Conservation (phyloP, 352 stramenopile genomes). For the Pythium coloratum region DNA sequence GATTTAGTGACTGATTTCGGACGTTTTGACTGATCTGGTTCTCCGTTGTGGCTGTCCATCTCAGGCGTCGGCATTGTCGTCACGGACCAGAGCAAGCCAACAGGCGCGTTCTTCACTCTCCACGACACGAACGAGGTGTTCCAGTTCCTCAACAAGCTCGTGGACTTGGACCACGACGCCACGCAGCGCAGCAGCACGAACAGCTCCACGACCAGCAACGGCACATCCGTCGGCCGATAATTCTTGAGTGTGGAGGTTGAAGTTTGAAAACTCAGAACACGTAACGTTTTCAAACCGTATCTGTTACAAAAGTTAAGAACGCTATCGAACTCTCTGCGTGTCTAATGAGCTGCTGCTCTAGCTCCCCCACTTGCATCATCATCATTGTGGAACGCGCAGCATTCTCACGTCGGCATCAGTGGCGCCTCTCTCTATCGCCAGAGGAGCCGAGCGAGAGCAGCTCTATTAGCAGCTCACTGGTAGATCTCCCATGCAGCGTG, state of each 20-base stretch:
- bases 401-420: conserved; percentile 22
- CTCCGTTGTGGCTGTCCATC: background rate
- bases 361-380: conserved; percentile 13
- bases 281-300: conserved; percentile 7
- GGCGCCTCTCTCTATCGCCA: background rate
- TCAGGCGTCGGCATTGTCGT: conserved; percentile 81
- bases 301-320: conserved; percentile 5
- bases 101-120: conserved; percentile 73
- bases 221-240: conserved; percentile 7
- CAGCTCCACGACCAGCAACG: conserved; percentile 18
- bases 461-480: background rate
- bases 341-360: background rate
- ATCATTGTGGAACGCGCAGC: conserved; percentile 16
- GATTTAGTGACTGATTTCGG: background rate
- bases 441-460: background rate
- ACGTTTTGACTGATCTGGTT: background rate
- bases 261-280: conserved; percentile 17
- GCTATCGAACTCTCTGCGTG: conserved; percentile 5
- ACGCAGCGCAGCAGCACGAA: conserved; percentile 25
- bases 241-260: conserved; percentile 17
- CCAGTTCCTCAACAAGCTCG: conserved; percentile 72
- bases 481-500: conserved; percentile 16
- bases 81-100: conserved; percentile 69
- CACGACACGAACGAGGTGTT: conserved; percentile 74
- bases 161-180: conserved; percentile 35